These are phyloP conservation scores for Pseudocercospora pini-densiflorae DNA, from an alignment of 2,329 filamentous ascomycete species.

Conservation along the genomic window DNA sequence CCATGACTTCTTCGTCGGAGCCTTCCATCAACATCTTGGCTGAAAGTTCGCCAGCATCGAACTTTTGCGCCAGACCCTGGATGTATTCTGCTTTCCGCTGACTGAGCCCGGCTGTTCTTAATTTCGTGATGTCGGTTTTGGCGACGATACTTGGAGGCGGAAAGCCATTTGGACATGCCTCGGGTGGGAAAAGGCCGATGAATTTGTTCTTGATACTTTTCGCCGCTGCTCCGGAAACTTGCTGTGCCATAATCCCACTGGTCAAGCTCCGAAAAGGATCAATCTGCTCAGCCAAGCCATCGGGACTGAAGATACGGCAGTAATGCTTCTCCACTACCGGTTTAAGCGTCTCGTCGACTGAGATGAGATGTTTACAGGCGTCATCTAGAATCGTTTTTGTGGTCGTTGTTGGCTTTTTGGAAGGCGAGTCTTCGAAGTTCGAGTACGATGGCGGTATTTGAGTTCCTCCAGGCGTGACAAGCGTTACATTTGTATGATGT, in stretches of 20 bases:
- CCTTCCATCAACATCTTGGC: slow-evolving; percentile 76
- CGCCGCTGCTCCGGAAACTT: slow-evolving; percentile 92
- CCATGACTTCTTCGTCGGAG: slow-evolving; percentile 82
- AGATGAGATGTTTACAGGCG: slow-evolving; percentile 75
- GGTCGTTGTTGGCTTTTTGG: slow-evolving; percentile 40
- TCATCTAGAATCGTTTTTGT: slow-evolving; percentile 70
- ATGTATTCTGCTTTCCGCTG: slow-evolving; percentile 97
- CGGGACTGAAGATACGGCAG: slow-evolving; percentile 79
- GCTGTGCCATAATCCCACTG: slow-evolving; percentile 92
- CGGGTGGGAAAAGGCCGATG: slow-evolving; percentile 67
- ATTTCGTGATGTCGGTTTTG: slow-evolving; percentile 62
- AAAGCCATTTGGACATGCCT: slow-evolving; percentile 55
- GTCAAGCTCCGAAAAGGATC: slow-evolving; percentile 85
- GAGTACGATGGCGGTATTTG: slow-evolving; percentile 59
- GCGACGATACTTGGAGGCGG: slow-evolving; percentile 78
- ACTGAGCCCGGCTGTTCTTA: slow-evolving; percentile 86
- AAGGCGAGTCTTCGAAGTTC: slow-evolving; percentile 45
- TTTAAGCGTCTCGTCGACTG: slow-evolving; percentile 70
- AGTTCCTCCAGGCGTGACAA: slow-evolving; percentile 73
- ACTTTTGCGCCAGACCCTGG: slow-evolving; percentile 81
- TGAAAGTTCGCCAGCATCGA: slow-evolving; percentile 73
- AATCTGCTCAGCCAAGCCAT: slow-evolving; percentile 80
- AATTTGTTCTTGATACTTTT: slow-evolving; percentile 88
- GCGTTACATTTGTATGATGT: slow-evolving; percentile 68
- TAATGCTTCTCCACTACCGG: slow-evolving; percentile 73